Percentiles rank a stretch among this genome's conserved stretches.
Conservation (phyloP, 2,329 filamentous ascomycete species). For the Colletotrichum liriopes region DNA sequence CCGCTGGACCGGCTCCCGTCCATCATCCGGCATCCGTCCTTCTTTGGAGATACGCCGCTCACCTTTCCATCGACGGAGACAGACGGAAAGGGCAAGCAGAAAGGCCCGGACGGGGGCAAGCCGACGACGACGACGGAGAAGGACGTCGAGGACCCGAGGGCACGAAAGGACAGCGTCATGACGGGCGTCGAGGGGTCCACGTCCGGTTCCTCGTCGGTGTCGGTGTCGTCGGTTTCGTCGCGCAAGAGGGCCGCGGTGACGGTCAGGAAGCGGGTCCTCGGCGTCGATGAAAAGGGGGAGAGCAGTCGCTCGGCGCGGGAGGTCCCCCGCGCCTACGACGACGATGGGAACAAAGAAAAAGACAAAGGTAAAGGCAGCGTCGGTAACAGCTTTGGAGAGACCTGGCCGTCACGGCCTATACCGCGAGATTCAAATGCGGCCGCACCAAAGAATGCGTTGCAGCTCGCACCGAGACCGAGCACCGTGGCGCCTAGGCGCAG, state of each 20-base stretch:
- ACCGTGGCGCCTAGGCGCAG: not conserved
- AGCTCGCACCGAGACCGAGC: not conserved
- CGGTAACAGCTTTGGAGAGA: not conserved
- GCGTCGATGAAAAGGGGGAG: constrained; percentile 15
- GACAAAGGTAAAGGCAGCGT: too few species aligned
- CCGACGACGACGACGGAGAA: not conserved
- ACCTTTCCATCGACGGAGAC: not conserved
- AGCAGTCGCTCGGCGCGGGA: constrained; percentile 5
- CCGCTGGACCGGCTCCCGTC: constrained; percentile 3
- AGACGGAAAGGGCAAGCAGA: not conserved
- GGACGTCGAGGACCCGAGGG: not conserved
- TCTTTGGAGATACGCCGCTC: not conserved
- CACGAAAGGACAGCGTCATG: constrained; percentile 18
- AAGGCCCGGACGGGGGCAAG: not conserved
- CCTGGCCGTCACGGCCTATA: not conserved
- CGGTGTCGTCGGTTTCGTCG: not conserved
- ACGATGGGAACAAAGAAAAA: not conserved
- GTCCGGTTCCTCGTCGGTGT: not conserved
- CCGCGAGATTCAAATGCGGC: too few species aligned
- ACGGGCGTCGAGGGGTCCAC: not conserved
- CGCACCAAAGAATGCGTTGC: not conserved
- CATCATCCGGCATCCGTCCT: constrained; percentile 5
- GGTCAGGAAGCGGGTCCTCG: constrained; percentile 5
- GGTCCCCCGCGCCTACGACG: too few species aligned
- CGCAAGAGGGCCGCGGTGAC: constrained; percentile 1